Conservation (phyloP, 2,329 filamentous ascomycete species). For the Penicillium sp. region DNA sequence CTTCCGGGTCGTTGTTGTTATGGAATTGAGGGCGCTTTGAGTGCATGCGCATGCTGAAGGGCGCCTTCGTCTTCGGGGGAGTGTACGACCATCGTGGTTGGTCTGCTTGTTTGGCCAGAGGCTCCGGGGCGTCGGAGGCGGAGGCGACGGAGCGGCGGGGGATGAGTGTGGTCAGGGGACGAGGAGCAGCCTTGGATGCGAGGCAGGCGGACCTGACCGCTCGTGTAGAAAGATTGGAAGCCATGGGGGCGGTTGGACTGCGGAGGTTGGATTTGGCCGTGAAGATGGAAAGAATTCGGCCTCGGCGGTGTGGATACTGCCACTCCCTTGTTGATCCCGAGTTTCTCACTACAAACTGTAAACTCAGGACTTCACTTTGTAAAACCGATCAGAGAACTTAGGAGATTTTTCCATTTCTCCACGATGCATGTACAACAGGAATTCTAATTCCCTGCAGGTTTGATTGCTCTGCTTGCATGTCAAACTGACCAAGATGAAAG, state of each 20-base stretch:
- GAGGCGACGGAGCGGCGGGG: slow-evolving; percentile 28
- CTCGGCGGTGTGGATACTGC: slow-evolving; percentile 26
- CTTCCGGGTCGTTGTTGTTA: slow-evolving; percentile 72
- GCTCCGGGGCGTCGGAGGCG: slow-evolving; percentile 20
- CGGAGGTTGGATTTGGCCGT: slow-evolving; percentile 8
- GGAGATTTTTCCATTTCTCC: not conserved
- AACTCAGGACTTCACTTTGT: not conserved
- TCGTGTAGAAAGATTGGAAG: slow-evolving; percentile 49
- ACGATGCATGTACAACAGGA: not conserved
- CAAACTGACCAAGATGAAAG: slow-evolving; percentile 2
- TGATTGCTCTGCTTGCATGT: slow-evolving; percentile 5
- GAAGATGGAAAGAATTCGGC: slow-evolving; percentile 26
- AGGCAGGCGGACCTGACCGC: slow-evolving; percentile 38
- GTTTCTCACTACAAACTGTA: not conserved
- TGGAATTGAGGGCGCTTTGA: slow-evolving; percentile 51
- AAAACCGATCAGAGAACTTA: not conserved
- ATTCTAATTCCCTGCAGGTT: not conserved
- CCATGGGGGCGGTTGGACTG: slow-evolving; percentile 40
- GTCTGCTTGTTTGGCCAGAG: slow-evolving; percentile 33
- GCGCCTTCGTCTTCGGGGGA: slow-evolving; percentile 68
- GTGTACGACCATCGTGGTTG: slow-evolving; percentile 70
- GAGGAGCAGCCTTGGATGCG: slow-evolving; percentile 21
- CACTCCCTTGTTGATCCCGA: slow-evolving; percentile 2
- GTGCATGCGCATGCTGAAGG: slow-evolving; percentile 50
- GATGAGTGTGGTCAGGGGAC: slow-evolving; percentile 13